phyloP scores from a whole-genome alignment of 1,139 yeast species.

The Pichia sp. region DNA sequence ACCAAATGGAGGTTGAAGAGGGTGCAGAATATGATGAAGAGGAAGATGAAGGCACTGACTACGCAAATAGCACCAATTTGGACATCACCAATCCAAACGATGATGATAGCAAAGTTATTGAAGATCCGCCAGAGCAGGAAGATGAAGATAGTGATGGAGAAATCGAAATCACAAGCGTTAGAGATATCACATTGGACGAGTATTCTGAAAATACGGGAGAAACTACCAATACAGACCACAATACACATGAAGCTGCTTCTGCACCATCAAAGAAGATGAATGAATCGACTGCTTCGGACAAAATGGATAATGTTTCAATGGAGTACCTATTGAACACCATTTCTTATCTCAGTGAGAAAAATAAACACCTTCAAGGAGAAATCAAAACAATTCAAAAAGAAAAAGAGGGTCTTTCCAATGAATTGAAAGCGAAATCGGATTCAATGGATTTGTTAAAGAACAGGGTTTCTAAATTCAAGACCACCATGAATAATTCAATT shows the following conservation, averaged over 20 bases:
- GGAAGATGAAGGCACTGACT: background rate
- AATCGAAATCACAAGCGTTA: slow-evolving; percentile 18
- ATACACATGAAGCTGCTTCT: background rate
- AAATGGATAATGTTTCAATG: slow-evolving; percentile 17
- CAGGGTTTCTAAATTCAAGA: slow-evolving; percentile 11
- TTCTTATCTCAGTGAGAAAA: slow-evolving; percentile 20
- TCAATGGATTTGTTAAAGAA: slow-evolving; percentile 15
- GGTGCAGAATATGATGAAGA: background rate
- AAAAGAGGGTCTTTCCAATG: slow-evolving; percentile 11
- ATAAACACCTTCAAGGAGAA: slow-evolving; percentile 14
- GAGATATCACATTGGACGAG: background rate
- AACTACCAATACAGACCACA: background rate
- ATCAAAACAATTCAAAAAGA: slow-evolving; percentile 11
- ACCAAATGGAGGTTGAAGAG: background rate
- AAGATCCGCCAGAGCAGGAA: background rate
- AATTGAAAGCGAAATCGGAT: slow-evolving; percentile 12
- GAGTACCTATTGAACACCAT: slow-evolving; percentile 24
- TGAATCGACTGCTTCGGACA: background rate
- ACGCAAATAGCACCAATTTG: background rate
- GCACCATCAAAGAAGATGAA: background rate
- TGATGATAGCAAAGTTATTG: background rate
- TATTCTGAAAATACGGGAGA: background rate
- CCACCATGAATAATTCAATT: background rate
- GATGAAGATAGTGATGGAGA: slow-evolving; percentile 16
- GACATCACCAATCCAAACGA: background rate